A percentile compares a stretch with the other conserved stretches of the same genome.
Evolutionary conservation across 176 grass and related monocot species (phyloP).

Genomic region (Oryza glumipatula): DNA sequence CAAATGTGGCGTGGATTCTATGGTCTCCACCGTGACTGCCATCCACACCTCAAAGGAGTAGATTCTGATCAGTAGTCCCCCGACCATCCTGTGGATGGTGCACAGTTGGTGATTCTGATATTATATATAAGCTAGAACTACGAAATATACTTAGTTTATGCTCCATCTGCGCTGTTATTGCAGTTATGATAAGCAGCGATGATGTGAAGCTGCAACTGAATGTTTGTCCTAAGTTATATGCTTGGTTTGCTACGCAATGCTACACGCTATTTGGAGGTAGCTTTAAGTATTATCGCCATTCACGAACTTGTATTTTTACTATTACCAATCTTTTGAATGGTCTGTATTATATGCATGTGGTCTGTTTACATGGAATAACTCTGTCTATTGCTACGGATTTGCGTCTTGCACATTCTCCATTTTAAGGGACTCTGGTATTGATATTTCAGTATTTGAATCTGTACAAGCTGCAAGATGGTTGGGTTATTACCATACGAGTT

Average conservation of each 20-base stretch:
- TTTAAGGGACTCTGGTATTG: background rate
- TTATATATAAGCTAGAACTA: slow-evolving; percentile 4
- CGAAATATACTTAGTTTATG: slow-evolving; percentile 26
- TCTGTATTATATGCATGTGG: slow-evolving; percentile 31
- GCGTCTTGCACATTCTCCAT: background rate
- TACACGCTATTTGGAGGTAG: slow-evolving; percentile 53
- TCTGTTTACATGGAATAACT: background rate
- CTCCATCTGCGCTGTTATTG: slow-evolving; percentile 44
- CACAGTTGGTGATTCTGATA: slow-evolving; percentile 16
- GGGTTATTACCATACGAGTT: background rate
- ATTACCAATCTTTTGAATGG: slow-evolving; percentile 32
- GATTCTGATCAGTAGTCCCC: slow-evolving; percentile 29
- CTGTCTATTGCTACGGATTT: background rate
- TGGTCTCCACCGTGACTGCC: slow-evolving; percentile 76
- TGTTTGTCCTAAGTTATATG: slow-evolving; percentile 34
- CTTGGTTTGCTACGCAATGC: slow-evolving; percentile 37
- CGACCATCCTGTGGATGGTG: background rate
- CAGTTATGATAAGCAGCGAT: slow-evolving; percentile 27
- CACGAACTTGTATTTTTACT: background rate
- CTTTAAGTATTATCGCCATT: slow-evolving; percentile 13
- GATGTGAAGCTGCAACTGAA: slow-evolving; percentile 46
- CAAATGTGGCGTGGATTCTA: slow-evolving; percentile 79
- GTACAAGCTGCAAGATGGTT: background rate
- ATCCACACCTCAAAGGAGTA: slow-evolving; percentile 42
- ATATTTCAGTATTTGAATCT: background rate